These are phyloP conservation scores for Leptomonas pyrrhocoris DNA, from an alignment of 208 protist species.

Conservation along the genomic window DNA sequence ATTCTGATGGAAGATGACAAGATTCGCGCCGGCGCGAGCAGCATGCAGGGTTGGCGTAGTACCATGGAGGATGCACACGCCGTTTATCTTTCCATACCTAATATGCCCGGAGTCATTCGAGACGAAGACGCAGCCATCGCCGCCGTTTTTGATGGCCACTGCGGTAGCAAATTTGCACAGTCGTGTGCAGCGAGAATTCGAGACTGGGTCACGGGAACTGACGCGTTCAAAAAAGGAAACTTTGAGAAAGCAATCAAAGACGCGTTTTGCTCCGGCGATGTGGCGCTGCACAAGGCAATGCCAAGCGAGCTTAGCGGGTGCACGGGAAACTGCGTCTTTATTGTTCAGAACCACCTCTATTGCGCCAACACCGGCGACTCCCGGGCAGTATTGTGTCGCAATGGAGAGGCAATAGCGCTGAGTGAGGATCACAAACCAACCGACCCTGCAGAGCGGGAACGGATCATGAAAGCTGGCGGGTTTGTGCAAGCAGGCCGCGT, in stretches of 20 bases:
- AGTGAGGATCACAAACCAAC: constrained; percentile 96
- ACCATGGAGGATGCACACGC: constrained; percentile 92
- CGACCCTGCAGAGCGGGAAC: constrained; percentile 74
- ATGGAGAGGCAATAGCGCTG: constrained; percentile 87
- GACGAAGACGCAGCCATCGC: constrained; percentile 83
- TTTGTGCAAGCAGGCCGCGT: constrained; percentile 93
- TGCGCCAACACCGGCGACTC: constrained; percentile 95
- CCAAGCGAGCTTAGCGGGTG: constrained; percentile 82
- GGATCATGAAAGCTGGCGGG: constrained; percentile 88
- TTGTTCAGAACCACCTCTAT: constrained; percentile 91
- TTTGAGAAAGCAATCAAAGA: constrained; percentile 74
- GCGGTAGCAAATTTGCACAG: constrained; percentile 83
- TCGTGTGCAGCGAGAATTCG: constrained; percentile 75
- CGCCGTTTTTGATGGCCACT: constrained; percentile 90
- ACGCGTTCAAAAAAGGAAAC: constrained; percentile 59
- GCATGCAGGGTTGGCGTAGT: constrained; percentile 92
- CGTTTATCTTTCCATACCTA: constrained; percentile 82
- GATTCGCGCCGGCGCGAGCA: constrained; percentile 84
- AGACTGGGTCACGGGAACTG: constrained; percentile 69
- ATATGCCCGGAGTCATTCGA: constrained; percentile 59
- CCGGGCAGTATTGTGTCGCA: constrained; percentile 85
- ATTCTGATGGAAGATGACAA: constrained; percentile 93
- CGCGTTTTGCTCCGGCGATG: constrained; percentile 76
- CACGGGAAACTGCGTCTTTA: constrained; percentile 80
- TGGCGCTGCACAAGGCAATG: constrained; percentile 68